A percentile compares a stretch with the other conserved stretches of the same genome.
Conservation (phyloP, 192 early-diverging fungal genomes). For the Gigaspora rosea region DNA sequence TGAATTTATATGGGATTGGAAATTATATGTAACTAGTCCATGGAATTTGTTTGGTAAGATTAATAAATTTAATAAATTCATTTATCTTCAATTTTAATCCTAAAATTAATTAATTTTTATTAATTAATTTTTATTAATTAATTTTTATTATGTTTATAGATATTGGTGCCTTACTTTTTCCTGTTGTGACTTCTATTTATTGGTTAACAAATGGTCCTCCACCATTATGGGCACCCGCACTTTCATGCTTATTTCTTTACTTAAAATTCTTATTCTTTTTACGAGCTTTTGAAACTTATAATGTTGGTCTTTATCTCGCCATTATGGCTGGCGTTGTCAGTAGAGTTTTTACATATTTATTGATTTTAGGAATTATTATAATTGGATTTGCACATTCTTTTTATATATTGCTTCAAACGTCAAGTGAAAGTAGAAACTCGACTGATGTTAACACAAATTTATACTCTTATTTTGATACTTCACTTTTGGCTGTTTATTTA, state of each 20-base stretch:
- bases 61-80: not conserved
- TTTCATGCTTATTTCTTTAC: not conserved
- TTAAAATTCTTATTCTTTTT: not conserved
- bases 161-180: not conserved
- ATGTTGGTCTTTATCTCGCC: not conserved
- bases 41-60: slow-evolving; percentile 5
- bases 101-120: too few relatives aligned
- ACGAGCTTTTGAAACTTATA: not conserved
- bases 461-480: not conserved
- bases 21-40: not conserved
- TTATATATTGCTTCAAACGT: not conserved
- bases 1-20: not conserved
- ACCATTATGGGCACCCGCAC: not conserved
- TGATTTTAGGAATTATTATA: not conserved
- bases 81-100: not conserved
- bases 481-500: slow-evolving; percentile 1
- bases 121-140: too few relatives aligned
- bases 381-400: not conserved
- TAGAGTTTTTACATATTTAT: not conserved
- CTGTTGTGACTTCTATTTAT: not conserved
- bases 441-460: not conserved
- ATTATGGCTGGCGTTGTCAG: not conserved
- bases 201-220: not conserved
- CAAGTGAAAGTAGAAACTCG: not conserved
- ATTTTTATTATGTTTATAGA: not conserved